Base-by-base conservation (phyloP, 2,329 filamentous ascomycete genomes). In the Didymella exigua region DNA sequence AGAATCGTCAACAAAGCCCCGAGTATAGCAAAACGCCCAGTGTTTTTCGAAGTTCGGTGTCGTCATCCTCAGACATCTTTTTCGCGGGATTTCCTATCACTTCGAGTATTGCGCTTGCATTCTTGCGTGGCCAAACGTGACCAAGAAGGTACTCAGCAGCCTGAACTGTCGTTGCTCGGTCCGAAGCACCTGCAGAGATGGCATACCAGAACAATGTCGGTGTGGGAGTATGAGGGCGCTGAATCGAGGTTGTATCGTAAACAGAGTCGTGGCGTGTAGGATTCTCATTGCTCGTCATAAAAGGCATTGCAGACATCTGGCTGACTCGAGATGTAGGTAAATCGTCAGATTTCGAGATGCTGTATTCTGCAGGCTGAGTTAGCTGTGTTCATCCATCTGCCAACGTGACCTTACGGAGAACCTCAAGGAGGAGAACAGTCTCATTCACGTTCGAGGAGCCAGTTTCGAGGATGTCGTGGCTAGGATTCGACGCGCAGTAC, bases 61-160 rank as follows among this genome's bases (percentile, higher is more conserved):
- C 16, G 16, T 63, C 54, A 18, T 59, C 42, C 3, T 49, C 45
- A 13, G 21, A 14, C 8, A 67, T 50, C 9, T 29, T 38, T 45
- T 57, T 59, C 7, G 38, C 38, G 4, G 62, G 65, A 30, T 66
- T 42, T 5, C 66, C 62, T 16, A 66, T 58, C 19, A 50, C 41
- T 36, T 62, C 26, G 9, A 68, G 43, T 9, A 67, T 38, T 9
- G 56, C 41, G 26, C 30, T n/a, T 26, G 55, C 55, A 34, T 68
- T 40, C 16, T 61, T 45, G 3, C 53, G 61, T 13, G 47, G 51
- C 50, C 50, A 60, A 1, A 59, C 27, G 6, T 58, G 43, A 18
- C 19, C 10, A 16, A 68, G 23, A 3, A 67, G 49, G 13, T 27
- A 37, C 42, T 65, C 51, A 3, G 62, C 48, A 5, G 62, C 48